Base-by-base conservation (phyloP, 345 rosid genomes). In the Syzygium aromaticum region DNA sequence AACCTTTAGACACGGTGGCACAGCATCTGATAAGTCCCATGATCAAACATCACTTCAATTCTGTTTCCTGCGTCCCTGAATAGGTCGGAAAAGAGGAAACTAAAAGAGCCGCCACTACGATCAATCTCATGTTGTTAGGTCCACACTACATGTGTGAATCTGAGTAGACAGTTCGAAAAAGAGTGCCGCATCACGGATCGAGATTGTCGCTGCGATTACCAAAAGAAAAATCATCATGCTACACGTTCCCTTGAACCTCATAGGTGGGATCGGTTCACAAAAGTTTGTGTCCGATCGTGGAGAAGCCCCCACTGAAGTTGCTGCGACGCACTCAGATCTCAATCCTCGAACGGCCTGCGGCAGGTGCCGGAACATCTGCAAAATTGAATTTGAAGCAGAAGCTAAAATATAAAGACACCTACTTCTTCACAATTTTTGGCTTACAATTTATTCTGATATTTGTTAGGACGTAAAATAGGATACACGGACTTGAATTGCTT, bases 291-390 rank as follows among this genome's bases (percentile, higher is more conserved):
- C 46, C 11, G 51, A 54, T 15, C 21, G 8, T 38, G 51, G 17
- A 40, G 30, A 16, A 85, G 86, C 28, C 51, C 28, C 51, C 61
- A 38, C 51, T 43, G 87, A 84, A 95, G 95, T 54, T 54, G 95
- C 87, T 28, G 98, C 99, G 86, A 95, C 94, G 93, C 99, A 95
- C 88, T 98, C 98, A 11, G 14, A 98, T 94, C 93, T 96, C 99
- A 54, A 96, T 93, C 94, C 86, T 95, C 11, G 99, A 91, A 53
- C 98, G 93, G 56, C 98, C 96, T 7, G 99, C 99, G 52, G 94
- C 90, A 86, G 96, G 95, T 59, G 94, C 93, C n/a, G 96, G 95
- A 86, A 98, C 95, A 91, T 96, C 99, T 95, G 95, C 88, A 92
- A 64, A 12, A 23, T 56, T 38, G 40, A 38, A 38, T 38, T 38